Conservation (phyloP, 805 yeast species). For the Jamesozyma gamospora region DNA sequence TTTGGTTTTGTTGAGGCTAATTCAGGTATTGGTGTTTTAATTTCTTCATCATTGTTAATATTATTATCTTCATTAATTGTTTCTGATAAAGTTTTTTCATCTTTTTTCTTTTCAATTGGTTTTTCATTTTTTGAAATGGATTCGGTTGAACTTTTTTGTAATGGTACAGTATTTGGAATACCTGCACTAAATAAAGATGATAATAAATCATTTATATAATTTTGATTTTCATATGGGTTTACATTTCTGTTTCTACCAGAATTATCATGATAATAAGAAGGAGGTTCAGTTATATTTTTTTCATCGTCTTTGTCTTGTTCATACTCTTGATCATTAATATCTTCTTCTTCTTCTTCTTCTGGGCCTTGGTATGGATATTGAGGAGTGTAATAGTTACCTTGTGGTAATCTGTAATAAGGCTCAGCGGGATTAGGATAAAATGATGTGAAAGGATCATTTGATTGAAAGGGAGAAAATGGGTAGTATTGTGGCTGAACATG, state of each 20-base stretch:
- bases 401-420: slow-evolving; percentile 8
- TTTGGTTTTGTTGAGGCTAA: neutral
- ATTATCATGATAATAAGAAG: slow-evolving; percentile 18
- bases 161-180: slow-evolving; percentile 4
- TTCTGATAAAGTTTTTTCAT: slow-evolving; percentile 7
- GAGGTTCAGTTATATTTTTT: slow-evolving; percentile 7
- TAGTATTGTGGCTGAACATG: slow-evolving; percentile 2
- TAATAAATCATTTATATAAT: slow-evolving; percentile 13
- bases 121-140: neutral
- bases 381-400: slow-evolving; percentile 22
- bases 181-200: slow-evolving; percentile 16
- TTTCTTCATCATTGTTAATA: slow-evolving; percentile 1
- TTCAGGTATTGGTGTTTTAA: slow-evolving; percentile 1
- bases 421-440: neutral
- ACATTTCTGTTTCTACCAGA: slow-evolving; percentile 1
- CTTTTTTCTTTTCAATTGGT: neutral
- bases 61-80: too few relatives aligned
- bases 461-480: neutral
- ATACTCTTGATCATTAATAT: slow-evolving; percentile 9
- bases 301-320: slow-evolving; percentile 2
- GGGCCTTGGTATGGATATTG: slow-evolving; percentile 23
- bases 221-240: slow-evolving; percentile 4
- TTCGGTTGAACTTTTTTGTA: slow-evolving; percentile 6
- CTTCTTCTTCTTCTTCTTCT: slow-evolving; percentile 26
- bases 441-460: neutral